Evolutionary conservation across 164 flowering plant species (phyloP), one percentile per base, ranked within the genome.

Genomic region (Vitis amurensis): DNA sequence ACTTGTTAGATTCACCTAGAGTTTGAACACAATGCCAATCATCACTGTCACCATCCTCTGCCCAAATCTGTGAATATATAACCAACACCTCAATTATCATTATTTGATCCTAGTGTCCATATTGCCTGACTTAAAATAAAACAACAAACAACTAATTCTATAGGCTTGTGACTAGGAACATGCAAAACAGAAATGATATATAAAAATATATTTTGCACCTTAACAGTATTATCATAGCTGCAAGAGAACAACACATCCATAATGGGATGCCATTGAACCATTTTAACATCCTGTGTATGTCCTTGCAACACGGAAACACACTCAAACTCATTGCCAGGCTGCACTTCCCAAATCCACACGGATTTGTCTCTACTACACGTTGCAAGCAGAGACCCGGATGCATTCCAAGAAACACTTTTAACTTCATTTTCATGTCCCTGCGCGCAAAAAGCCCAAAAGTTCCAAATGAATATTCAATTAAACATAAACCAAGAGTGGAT

Each of bases 371-470:
- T 83, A 31, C 97, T 76, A 72, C 98, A 96, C 4, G 99, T 96
- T 12, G 99, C 98, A 63, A 96, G 88, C 61, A 91, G 70, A 19
- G 95, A 76, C 4, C 98, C 99, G 57, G 93, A 85, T 47, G 97
- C 82, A 91, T 87, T 95, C 98, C 99, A 95, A 9, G 91, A 77
- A 53, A 95, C 90, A 66, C 97, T 90, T 78, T 93, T 93, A 29
- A 95, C 97, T 83, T 96, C 99, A 73, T 90, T 93, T 67, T 96
- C 99, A 73, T 96, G 98, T 23, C 98, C 97, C 99, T 95, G 51
- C 29, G 59, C 53, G 73, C 8, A 52, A 67, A 50, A 58, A 57
- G 27, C 23, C 67, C 23, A 37, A 14, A 19, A 63, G 7, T 37
- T 37, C 44, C 44, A 37, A 3, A 6, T 37, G 44, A 37, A 37